Percentiles rank a stretch among this genome's conserved stretches.
Evolutionary conservation across 768 basidiomycete genomes (phyloP).

Genomic region (Leucosporidium scottii): DNA sequence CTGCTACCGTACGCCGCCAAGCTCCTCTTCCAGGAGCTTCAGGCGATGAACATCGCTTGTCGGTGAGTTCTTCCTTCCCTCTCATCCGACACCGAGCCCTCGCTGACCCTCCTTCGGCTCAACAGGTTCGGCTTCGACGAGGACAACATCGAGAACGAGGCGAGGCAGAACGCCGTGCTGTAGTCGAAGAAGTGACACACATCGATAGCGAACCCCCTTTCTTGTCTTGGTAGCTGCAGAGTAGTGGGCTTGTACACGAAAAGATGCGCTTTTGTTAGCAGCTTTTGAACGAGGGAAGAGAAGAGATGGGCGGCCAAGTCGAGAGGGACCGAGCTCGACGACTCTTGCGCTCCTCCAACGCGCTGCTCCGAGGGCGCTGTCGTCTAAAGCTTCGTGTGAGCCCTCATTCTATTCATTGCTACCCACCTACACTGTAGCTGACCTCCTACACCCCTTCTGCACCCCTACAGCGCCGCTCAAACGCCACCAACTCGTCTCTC

Average conservation of each 20-base stretch:
- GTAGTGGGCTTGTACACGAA: neutral
- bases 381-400: too few relatives aligned
- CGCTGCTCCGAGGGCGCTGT: neutral
- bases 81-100: neutral
- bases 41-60: slow-evolving; percentile 91
- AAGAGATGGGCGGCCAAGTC: neutral
- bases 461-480: too few relatives aligned
- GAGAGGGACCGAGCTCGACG: neutral
- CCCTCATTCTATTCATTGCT: too few relatives aligned
- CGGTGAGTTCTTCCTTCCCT: slow-evolving; percentile 46
- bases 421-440: too few relatives aligned
- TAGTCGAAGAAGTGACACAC: neutral
- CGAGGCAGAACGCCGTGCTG: neutral
- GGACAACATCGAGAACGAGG: neutral
- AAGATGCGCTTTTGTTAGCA: neutral
- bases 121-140: slow-evolving; percentile 29
- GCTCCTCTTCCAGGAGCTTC: slow-evolving; percentile 59
- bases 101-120: neutral
- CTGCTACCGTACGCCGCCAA: slow-evolving; percentile 95
- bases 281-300: neutral
- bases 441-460: too few relatives aligned
- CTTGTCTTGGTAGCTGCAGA: neutral
- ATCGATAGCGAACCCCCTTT: neutral
- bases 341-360: neutral
- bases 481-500: too few relatives aligned